Evolutionary conservation across 2,329 filamentous ascomycete species (phyloP).

Genomic region (Paramyrothecium sp.): DNA sequence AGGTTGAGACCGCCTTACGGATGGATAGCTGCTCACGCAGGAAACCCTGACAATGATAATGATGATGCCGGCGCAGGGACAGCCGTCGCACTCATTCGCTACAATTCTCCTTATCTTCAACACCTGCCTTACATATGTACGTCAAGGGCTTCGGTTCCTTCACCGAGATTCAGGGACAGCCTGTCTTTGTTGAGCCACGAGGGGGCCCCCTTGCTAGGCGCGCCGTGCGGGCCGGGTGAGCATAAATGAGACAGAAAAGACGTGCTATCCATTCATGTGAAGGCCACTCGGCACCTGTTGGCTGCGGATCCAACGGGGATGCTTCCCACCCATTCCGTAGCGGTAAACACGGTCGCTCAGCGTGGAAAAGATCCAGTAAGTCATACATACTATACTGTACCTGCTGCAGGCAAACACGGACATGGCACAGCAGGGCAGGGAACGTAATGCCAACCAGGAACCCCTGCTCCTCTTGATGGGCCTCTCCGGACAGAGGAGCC

Average conservation of each 20-base stretch:
- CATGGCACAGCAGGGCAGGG: not conserved
- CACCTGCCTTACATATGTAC: not conserved
- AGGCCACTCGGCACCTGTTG: too few species aligned
- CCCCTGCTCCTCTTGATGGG: not conserved
- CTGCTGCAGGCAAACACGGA: not conserved
- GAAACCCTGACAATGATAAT: too few species aligned
- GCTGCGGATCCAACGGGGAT: too few species aligned
- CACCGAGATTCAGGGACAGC: not conserved
- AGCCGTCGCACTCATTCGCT: not conserved
- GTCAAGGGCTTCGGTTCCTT: not conserved
- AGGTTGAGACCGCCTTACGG: too few species aligned
- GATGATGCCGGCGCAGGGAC: too few species aligned
- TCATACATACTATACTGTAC: too few species aligned
- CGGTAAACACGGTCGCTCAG: too few species aligned
- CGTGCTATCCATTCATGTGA: too few species aligned
- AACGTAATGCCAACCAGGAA: not conserved
- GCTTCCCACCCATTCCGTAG: too few species aligned
- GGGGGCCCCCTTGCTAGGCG: not conserved
- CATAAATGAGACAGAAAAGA: not conserved
- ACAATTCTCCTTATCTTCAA: not conserved
- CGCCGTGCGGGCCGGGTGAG: not conserved
- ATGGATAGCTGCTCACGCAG: too few species aligned
- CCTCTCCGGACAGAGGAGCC: not conserved
- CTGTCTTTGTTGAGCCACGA: not conserved
- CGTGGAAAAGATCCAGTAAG: too few species aligned